A percentile compares a stretch with the other conserved stretches of the same genome.
Conservation (phyloP, 2,329 filamentous ascomycete species). For the Monosporascus ibericus region DNA sequence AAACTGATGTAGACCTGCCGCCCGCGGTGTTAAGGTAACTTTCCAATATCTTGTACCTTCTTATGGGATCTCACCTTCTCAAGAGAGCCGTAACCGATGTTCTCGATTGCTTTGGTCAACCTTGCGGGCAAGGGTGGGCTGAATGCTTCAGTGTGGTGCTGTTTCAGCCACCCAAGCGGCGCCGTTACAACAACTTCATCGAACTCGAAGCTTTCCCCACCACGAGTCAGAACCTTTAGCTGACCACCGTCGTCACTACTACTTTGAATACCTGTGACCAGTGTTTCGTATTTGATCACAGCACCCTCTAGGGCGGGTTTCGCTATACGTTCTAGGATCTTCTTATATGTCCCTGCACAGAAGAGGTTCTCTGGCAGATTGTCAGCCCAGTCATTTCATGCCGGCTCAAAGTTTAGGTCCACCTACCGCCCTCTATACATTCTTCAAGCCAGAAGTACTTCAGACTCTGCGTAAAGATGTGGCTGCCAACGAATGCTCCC, state of each 20-base stretch:
- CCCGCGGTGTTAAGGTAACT: too few relatives aligned
- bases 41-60: too few relatives aligned
- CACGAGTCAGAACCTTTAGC: slow-evolving; percentile 39
- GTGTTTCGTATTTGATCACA: slow-evolving; percentile 44
- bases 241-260: slow-evolving; percentile 24
- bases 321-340: slow-evolving; percentile 52
- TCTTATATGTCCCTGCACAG: slow-evolving; percentile 52
- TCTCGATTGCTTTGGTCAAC: slow-evolving; percentile 54
- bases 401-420: slow-evolving; percentile 14
- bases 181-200: slow-evolving; percentile 64
- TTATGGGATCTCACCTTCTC: slow-evolving; percentile 50
- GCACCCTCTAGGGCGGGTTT: slow-evolving; percentile 50
- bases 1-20: slow-evolving; percentile 59
- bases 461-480: slow-evolving; percentile 58
- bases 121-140: slow-evolving; percentile 52
- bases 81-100: slow-evolving; percentile 62
- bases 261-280: slow-evolving; percentile 38
- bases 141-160: slow-evolving; percentile 47
- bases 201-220: slow-evolving; percentile 44
- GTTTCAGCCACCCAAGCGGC: slow-evolving; percentile 64
- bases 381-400: slow-evolving; percentile 5
- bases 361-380: slow-evolving; percentile 48
- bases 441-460: slow-evolving; percentile 77
- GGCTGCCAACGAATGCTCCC: slow-evolving; percentile 65
- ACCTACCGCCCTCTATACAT: slow-evolving; percentile 63